phyloP scores from a whole-genome alignment of 176 grass and related monocot genomes.

The Bonia amplexicaulis region DNA sequence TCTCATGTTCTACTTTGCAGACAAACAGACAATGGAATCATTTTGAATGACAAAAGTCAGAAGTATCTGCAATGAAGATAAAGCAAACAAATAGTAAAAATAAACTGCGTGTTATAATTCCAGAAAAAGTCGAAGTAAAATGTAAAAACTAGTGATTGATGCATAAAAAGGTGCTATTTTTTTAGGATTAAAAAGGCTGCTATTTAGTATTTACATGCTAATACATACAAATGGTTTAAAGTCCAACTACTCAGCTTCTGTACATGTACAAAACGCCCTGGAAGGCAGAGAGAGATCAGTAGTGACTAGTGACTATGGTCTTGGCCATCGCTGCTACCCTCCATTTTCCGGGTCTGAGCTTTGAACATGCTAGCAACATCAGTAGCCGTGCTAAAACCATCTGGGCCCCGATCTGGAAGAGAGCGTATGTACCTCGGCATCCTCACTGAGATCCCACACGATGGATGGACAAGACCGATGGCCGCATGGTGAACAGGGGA shows the following conservation, averaged over 20 bases:
- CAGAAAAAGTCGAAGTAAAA: not conserved
- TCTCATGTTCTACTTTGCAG: not conserved
- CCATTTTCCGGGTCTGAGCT: slow-evolving; percentile 78
- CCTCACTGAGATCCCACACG: slow-evolving; percentile 79
- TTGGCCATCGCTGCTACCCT: slow-evolving; percentile 31
- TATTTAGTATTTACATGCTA: not conserved
- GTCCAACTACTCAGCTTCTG: slow-evolving; percentile 1
- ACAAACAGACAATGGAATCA: not conserved
- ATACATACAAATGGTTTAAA: not conserved
- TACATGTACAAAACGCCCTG: slow-evolving; percentile 11
- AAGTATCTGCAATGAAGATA: not conserved
- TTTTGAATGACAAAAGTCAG: not conserved
- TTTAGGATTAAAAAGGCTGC: not conserved
- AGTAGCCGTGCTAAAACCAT: slow-evolving; percentile 45
- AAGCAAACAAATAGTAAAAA: not conserved
- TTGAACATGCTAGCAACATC: slow-evolving; percentile 73
- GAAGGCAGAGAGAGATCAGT: not conserved
- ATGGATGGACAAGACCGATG: slow-evolving; percentile 69
- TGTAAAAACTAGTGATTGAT: not conserved
- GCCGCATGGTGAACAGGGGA: slow-evolving; percentile 87
- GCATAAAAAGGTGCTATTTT: not conserved
- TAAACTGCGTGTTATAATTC: not conserved
- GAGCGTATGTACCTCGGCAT: slow-evolving; percentile 65
- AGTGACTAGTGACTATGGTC: not conserved
- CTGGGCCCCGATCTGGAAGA: slow-evolving; percentile 52